phyloP scores from a whole-genome alignment of 768 basidiomycete genomes.

The Suillus paluster region DNA sequence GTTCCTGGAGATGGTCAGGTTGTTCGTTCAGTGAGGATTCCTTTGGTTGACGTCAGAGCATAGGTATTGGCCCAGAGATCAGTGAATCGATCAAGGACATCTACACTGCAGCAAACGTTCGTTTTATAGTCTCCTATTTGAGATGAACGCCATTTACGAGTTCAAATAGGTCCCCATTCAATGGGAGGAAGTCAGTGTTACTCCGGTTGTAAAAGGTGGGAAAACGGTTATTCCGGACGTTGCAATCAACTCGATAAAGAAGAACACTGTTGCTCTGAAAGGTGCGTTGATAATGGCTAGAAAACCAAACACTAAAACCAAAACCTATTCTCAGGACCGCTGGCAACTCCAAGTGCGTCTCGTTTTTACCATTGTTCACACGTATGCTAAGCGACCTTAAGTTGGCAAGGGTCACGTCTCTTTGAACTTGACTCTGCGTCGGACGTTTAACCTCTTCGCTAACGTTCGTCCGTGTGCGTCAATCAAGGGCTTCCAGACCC shows the following conservation, averaged over 20 bases:
- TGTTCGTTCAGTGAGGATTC: conserved; percentile 24
- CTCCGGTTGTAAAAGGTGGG: conserved; percentile 90
- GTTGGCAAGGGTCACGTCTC: conserved; percentile 99
- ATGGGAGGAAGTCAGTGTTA: conserved; percentile 99
- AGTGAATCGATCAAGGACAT: conserved; percentile 95
- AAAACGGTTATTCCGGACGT: conserved; percentile 96
- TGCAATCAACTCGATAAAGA: conserved; percentile 91
- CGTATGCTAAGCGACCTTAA: conserved; percentile 37
- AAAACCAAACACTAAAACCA: conserved; percentile 5
- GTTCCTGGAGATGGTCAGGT: conserved; percentile 92
- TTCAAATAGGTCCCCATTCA: conserved; percentile 87
- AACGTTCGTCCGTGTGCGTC: conserved; percentile 97
- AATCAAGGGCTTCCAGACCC: conserved; percentile 96
- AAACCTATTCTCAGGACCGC: conserved; percentile 62
- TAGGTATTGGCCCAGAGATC: conserved; percentile 99
- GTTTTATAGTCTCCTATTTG: conserved; percentile 15
- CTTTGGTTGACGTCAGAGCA: conserved; percentile 19
- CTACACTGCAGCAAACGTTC: conserved; percentile 84
- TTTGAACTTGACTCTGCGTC: conserved; percentile 92
- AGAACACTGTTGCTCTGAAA: conserved; percentile 97
- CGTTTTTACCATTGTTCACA: conserved; percentile 12
- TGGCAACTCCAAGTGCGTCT: conserved; percentile 93
- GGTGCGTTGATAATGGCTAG: conserved; percentile 50
- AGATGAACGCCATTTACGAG: conserved; percentile 17
- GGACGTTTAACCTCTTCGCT: conserved; percentile 98